phyloP scores from a whole-genome alignment of 2,329 filamentous ascomycete genomes.

The Orbilia oligospora region DNA sequence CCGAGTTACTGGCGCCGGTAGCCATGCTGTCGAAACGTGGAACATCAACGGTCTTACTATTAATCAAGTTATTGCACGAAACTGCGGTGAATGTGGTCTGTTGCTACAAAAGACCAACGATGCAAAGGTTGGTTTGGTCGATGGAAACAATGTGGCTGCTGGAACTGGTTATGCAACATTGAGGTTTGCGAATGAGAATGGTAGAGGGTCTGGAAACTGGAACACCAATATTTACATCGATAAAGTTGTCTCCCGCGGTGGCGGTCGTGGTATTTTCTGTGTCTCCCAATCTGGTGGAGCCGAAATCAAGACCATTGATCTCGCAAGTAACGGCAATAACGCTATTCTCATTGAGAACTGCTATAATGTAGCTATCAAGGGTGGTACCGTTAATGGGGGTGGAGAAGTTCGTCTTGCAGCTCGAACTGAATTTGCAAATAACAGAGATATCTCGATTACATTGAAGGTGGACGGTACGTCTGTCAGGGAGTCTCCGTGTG shows the following conservation, averaged over 20 bases:
- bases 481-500: slow-evolving; percentile 73
- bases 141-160: slow-evolving; percentile 72
- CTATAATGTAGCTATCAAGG: slow-evolving; percentile 71
- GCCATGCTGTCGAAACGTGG: slow-evolving; percentile 74
- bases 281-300: slow-evolving; percentile 73
- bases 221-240: slow-evolving; percentile 72
- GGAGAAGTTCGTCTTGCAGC: slow-evolving; percentile 73
- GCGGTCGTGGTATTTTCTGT: slow-evolving; percentile 74
- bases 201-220: slow-evolving; percentile 70
- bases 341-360: slow-evolving; percentile 75
- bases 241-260: slow-evolving; percentile 72
- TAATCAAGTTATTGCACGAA: slow-evolving; percentile 71
- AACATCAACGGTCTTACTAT: slow-evolving; percentile 73
- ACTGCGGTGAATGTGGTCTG: slow-evolving; percentile 74
- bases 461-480: slow-evolving; percentile 70
- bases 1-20: slow-evolving; percentile 71
- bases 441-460: slow-evolving; percentile 70
- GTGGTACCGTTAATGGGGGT: slow-evolving; percentile 72
- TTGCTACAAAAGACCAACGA: slow-evolving; percentile 72
- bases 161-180: slow-evolving; percentile 73
- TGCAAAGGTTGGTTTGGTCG: slow-evolving; percentile 71
- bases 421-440: slow-evolving; percentile 72
- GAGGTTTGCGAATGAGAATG: slow-evolving; percentile 72
- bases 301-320: slow-evolving; percentile 70
- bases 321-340: slow-evolving; percentile 72